Percentiles rank a stretch among this genome's conserved stretches.
These are phyloP conservation scores for Rosa chinensis DNA, from an alignment of 306 rosid species.

Conservation along the genomic window DNA sequence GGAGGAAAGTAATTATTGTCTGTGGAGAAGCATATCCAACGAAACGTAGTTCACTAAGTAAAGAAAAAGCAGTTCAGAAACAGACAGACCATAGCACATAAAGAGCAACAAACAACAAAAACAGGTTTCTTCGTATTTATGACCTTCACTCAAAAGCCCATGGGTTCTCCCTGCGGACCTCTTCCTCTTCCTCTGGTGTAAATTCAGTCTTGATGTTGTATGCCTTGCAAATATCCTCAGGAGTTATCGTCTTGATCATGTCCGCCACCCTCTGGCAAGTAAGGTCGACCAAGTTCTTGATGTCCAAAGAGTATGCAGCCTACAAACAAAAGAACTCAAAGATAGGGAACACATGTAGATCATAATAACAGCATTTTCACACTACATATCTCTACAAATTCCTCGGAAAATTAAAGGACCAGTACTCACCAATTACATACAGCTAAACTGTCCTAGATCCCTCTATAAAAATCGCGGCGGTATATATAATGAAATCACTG, in stretches of 20 bases:
- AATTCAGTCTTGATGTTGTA: conserved; percentile 67
- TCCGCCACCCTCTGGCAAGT: conserved; percentile 69
- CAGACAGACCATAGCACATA: conserved; percentile 6
- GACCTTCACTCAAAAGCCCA: conserved; percentile 56
- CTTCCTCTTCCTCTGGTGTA: conserved; percentile 65
- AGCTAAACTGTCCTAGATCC: not conserved
- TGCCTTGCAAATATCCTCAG: conserved; percentile 60
- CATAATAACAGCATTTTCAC: not conserved
- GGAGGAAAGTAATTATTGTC: not conserved
- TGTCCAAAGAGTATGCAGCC: conserved; percentile 63
- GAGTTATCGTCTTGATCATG: conserved; percentile 63
- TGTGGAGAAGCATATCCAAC: not conserved
- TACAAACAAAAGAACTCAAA: conserved; percentile 18
- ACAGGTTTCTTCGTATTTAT: not conserved
- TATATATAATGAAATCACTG: not conserved
- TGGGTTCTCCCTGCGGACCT: conserved; percentile 65
- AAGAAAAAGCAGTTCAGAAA: not conserved
- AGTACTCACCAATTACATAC: not conserved
- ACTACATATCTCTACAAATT: not conserved
- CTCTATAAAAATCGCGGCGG: not conserved
- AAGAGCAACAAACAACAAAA: conserved; percentile 6
- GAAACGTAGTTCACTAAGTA: conserved; percentile 1
- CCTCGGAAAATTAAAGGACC: not conserved
- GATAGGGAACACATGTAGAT: not conserved
- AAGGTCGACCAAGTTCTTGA: conserved; percentile 61